Percentiles rank a stretch among this genome's conserved stretches.
Conservation (phyloP, 371 early-diverging fungal species). For the Thermomucor indicae-seudaticae region DNA sequence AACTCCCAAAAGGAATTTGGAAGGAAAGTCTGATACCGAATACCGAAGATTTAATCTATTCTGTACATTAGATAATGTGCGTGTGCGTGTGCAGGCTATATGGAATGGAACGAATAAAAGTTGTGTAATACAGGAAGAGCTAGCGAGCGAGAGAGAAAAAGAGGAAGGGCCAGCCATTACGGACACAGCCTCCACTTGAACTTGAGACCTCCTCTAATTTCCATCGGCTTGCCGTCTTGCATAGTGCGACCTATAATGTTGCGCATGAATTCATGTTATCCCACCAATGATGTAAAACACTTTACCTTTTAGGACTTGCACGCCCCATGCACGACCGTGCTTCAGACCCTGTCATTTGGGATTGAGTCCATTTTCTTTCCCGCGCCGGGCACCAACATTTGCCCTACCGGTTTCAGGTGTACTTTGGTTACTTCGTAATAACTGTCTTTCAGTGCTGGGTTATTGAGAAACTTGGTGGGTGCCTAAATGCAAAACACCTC, state of each 20-base stretch:
- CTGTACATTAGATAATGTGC: no score
- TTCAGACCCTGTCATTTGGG: constrained; percentile 11
- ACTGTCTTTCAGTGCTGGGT: constrained; percentile 20
- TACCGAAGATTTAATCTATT: no score
- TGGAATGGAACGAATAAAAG: no score
- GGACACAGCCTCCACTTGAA: constrained; percentile 18
- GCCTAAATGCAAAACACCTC: constrained; percentile 6
- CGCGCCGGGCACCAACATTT: background rate
- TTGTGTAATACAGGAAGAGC: no score
- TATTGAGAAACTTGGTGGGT: constrained; percentile 23
- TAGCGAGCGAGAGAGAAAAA: no score
- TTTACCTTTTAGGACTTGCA: constrained; percentile 27
- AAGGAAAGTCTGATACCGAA: no score
- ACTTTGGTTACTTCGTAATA: constrained; percentile 37
- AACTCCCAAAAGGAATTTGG: no score
- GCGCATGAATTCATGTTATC: background rate
- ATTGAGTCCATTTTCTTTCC: background rate
- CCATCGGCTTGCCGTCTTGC: constrained; percentile 26
- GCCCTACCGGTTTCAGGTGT: constrained; percentile 22
- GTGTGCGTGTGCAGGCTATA: no score
- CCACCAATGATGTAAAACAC: background rate
- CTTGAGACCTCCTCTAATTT: constrained; percentile 30
- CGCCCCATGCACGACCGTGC: constrained; percentile 31
- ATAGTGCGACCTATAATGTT: constrained; percentile 22
- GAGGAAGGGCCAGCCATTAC: no score